phyloP scores from a whole-genome alignment of 768 basidiomycete genomes.

The Royoungia palumana region DNA sequence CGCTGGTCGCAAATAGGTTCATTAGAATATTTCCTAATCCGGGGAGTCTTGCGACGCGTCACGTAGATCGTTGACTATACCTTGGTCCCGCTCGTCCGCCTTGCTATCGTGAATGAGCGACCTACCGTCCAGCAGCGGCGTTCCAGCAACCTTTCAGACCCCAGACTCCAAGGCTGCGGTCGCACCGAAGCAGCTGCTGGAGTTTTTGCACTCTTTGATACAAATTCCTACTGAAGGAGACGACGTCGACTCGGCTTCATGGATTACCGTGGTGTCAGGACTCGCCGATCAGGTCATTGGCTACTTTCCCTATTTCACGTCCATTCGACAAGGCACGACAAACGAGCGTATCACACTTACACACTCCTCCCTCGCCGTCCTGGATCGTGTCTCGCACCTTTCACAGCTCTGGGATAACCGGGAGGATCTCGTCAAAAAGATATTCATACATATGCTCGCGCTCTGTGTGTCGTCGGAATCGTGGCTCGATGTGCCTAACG shows the following conservation, averaged over 20 bases:
- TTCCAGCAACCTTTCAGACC: slow-evolving; percentile 32
- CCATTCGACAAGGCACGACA: slow-evolving; percentile 49
- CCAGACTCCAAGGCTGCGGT: slow-evolving; percentile 23
- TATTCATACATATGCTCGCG: slow-evolving; percentile 50
- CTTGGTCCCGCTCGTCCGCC: not conserved
- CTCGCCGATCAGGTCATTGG: slow-evolving; percentile 53
- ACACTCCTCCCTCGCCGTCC: slow-evolving; percentile 51
- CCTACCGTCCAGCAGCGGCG: slow-evolving; percentile 21
- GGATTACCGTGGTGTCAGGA: slow-evolving; percentile 49
- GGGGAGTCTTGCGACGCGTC: not conserved
- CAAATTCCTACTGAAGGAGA: slow-evolving; percentile 33
- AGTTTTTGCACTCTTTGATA: slow-evolving; percentile 41
- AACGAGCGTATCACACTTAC: slow-evolving; percentile 57
- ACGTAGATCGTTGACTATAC: not conserved
- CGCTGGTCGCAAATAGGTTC: slow-evolving; percentile 62
- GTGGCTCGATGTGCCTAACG: slow-evolving; percentile 51
- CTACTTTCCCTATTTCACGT: slow-evolving; percentile 52
- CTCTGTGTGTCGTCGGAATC: slow-evolving; percentile 55
- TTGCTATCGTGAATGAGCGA: slow-evolving; percentile 21
- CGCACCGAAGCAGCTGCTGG: slow-evolving; percentile 39
- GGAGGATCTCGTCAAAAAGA: slow-evolving; percentile 43
- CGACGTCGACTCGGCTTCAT: slow-evolving; percentile 39
- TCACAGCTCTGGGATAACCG: slow-evolving; percentile 51
- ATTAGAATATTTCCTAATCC: slow-evolving; percentile 5
- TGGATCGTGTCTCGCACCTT: slow-evolving; percentile 47